phyloP scores from a whole-genome alignment of 345 rosid species.

The Passiflora organensis region DNA sequence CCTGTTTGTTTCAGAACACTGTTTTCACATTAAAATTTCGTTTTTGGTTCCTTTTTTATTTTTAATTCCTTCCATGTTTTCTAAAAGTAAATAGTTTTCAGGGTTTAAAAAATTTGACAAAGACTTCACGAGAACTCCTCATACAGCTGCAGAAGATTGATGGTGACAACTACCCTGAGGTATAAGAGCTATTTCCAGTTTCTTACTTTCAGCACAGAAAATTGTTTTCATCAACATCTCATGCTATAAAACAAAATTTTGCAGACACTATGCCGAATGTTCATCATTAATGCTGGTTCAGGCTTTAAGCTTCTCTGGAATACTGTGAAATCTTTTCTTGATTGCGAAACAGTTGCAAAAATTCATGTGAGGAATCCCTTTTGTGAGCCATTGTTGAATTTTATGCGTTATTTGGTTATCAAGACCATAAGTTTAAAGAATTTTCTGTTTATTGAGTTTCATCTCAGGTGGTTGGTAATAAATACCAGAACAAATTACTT shows the following conservation, averaged over 20 bases:
- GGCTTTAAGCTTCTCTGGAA: constrained; percentile 28
- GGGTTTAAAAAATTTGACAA: constrained; percentile 23
- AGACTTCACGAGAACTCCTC: constrained; percentile 27
- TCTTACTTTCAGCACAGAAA: background rate
- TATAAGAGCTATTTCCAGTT: constrained; percentile 2
- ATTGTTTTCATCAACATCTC: background rate
- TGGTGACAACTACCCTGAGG: constrained; percentile 32
- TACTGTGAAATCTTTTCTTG: constrained; percentile 28
- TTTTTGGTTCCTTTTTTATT: background rate
- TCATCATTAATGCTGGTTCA: constrained; percentile 26
- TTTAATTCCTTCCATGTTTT: background rate
- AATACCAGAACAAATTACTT: constrained; percentile 27
- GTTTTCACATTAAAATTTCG: background rate
- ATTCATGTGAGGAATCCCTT: constrained; percentile 21
- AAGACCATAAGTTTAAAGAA: background rate
- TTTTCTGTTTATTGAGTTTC: background rate
- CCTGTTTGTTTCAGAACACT: background rate
- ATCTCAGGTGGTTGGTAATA: constrained; percentile 27
- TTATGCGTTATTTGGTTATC: too few relatives aligned
- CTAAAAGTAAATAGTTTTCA: constrained; percentile 1
- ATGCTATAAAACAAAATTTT: background rate
- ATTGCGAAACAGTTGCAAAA: constrained; percentile 26
- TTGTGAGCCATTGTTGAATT: too few relatives aligned
- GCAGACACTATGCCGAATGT: constrained; percentile 29
- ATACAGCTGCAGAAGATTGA: constrained; percentile 28